phyloP scores from a whole-genome alignment of 805 yeast species.

The Barnettozyma californica region DNA sequence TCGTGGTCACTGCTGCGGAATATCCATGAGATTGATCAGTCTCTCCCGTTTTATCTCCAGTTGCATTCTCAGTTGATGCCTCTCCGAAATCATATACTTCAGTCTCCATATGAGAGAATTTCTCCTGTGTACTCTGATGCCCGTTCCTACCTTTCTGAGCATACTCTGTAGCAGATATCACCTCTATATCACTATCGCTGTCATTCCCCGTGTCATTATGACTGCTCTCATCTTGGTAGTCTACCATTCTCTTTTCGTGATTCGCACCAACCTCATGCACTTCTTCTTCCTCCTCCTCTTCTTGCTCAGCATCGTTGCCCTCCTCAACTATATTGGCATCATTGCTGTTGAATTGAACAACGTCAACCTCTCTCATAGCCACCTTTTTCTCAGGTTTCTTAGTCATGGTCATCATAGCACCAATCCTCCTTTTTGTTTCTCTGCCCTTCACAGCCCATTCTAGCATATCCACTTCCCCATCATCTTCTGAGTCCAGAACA shows the following conservation, averaged over 20 bases:
- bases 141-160: neutral
- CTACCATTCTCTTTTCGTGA: neutral
- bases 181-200: neutral
- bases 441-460: neutral
- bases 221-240: neutral
- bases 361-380: neutral
- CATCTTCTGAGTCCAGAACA: constrained; percentile 1
- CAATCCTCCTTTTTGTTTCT: neutral
- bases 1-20: neutral
- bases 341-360: neutral
- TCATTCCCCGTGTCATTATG: neutral
- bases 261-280: no score
- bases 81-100: neutral
- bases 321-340: neutral
- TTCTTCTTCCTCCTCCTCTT: neutral
- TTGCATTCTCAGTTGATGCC: neutral
- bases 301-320: no score
- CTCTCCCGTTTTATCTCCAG: neutral
- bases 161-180: neutral
- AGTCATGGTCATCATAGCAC: neutral
- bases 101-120: neutral
- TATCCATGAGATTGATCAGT: neutral
- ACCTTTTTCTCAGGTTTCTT: no score
- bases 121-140: neutral
- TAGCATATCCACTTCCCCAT: neutral